phyloP scores from a whole-genome alignment of 1,284 basidiomycete genomes.

The Ganoderma leucocontextum region DNA sequence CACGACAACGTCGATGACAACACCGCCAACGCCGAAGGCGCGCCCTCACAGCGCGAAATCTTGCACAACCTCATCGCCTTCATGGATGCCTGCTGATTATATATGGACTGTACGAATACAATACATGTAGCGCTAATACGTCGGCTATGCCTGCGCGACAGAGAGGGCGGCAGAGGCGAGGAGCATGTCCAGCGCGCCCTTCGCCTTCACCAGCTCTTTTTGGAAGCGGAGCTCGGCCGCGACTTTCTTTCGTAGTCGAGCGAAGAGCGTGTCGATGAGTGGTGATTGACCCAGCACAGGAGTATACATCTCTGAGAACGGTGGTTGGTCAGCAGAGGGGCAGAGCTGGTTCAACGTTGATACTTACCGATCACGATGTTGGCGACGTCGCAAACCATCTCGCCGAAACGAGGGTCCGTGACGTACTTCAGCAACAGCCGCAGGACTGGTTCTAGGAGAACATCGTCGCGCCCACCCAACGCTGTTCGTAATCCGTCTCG shows the following conservation, averaged over 20 bases:
- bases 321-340: neutral
- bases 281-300: slow-evolving; percentile 94
- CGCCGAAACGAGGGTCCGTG: slow-evolving; percentile 91
- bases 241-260: slow-evolving; percentile 86
- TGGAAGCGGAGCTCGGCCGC: slow-evolving; percentile 91
- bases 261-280: slow-evolving; percentile 88
- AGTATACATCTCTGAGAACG: slow-evolving; percentile 84
- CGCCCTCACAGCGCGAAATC: slow-evolving; percentile 73
- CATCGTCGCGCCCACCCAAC: slow-evolving; percentile 91
- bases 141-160: slow-evolving; percentile 16
- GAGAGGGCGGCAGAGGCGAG: slow-evolving; percentile 68
- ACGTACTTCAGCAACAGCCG: slow-evolving; percentile 87
- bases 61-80: slow-evolving; percentile 73
- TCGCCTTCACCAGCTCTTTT: slow-evolving; percentile 83
- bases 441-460: slow-evolving; percentile 92
- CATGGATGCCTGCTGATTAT: slow-evolving; percentile 51
- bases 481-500: slow-evolving; percentile 91
- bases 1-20: slow-evolving; percentile 75
- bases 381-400: slow-evolving; percentile 86
- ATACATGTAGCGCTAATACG: slow-evolving; percentile 26
- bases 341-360: slow-evolving; percentile 4
- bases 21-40: slow-evolving; percentile 41
- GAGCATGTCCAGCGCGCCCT: slow-evolving; percentile 94
- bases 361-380: slow-evolving; percentile 84
- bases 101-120: slow-evolving; percentile 31